phyloP scores from a whole-genome alignment of 2,329 filamentous ascomycete species.

The Beauveria sp. region DNA sequence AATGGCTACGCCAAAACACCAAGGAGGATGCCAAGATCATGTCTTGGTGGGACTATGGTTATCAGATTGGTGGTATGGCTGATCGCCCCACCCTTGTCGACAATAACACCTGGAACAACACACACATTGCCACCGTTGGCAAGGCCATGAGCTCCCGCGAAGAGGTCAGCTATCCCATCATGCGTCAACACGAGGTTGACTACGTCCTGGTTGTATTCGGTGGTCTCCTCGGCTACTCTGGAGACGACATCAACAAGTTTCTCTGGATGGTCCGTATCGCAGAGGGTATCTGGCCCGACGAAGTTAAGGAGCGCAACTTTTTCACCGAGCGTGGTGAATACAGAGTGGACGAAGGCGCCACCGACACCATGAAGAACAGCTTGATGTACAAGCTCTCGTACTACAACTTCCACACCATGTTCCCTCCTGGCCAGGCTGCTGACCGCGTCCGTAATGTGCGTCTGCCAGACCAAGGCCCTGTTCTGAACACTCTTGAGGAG shows the following conservation, averaged over 20 bases:
- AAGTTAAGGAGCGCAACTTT: slow-evolving; percentile 94
- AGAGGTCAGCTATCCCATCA: slow-evolving; percentile 97
- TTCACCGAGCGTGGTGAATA: slow-evolving; percentile 94
- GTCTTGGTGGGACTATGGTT: slow-evolving; percentile 99
- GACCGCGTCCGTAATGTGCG: slow-evolving; percentile 80
- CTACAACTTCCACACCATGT: slow-evolving; percentile 91
- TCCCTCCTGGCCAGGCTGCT: slow-evolving; percentile 81
- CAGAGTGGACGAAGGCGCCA: slow-evolving; percentile 85
- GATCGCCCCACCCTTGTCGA: slow-evolving; percentile 94
- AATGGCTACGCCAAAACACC: slow-evolving; percentile 98
- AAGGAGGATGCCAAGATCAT: slow-evolving; percentile 93
- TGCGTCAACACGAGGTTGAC: slow-evolving; percentile 97
- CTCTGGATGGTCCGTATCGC: slow-evolving; percentile 99
- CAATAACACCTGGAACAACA: slow-evolving; percentile 99
- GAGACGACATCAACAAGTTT: slow-evolving; percentile 99
- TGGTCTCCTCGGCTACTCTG: slow-evolving; percentile 90
- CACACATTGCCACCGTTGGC: slow-evolving; percentile 96
- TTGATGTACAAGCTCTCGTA: slow-evolving; percentile 99
- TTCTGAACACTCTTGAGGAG: slow-evolving; percentile 85
- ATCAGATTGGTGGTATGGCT: slow-evolving; percentile 99
- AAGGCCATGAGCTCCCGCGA: slow-evolving; percentile 98
- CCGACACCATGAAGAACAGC: slow-evolving; percentile 97
- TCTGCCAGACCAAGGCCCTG: slow-evolving; percentile 76
- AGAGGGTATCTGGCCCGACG: slow-evolving; percentile 99
- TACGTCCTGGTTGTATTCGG: slow-evolving; percentile 98